Percentiles rank a stretch among this genome's conserved stretches.
These are phyloP conservation scores for Xylariomycetidae sp. DNA, from an alignment of 2,329 filamentous ascomycete genomes.

Conservation along the genomic window DNA sequence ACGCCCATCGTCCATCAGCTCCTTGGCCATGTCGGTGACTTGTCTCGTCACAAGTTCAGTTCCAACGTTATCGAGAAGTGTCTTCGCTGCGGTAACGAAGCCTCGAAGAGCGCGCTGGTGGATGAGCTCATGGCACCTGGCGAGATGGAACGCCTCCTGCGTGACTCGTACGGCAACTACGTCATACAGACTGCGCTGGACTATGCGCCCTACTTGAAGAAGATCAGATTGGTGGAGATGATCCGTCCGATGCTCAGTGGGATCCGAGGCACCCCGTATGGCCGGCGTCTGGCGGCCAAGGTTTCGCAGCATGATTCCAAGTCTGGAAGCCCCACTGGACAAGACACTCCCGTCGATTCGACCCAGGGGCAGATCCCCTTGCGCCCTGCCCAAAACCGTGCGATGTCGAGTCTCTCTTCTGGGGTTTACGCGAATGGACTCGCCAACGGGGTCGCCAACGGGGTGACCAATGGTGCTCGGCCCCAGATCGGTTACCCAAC, in stretches of 20 bases:
- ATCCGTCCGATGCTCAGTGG: constrained; percentile 79
- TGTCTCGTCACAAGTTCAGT: constrained; percentile 96
- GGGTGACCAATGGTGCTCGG: constrained; percentile 23
- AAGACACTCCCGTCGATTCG: constrained; percentile 46
- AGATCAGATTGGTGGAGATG: constrained; percentile 70
- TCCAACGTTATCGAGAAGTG: constrained; percentile 99
- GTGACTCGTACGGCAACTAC: constrained; percentile 94
- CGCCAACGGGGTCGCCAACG: too few species aligned
- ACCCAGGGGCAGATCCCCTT: constrained; percentile 49
- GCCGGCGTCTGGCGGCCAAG: constrained; percentile 88
- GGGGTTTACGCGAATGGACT: too few species aligned
- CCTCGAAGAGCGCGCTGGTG: constrained; percentile 74
- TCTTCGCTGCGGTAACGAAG: constrained; percentile 71
- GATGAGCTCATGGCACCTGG: constrained; percentile 68
- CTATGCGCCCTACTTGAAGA: constrained; percentile 67
- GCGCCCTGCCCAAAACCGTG: constrained; percentile 37
- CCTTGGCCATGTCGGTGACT: constrained; percentile 60
- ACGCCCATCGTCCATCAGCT: constrained; percentile 83
- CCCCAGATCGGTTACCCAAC: constrained; percentile 30
- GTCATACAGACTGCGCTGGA: constrained; percentile 95
- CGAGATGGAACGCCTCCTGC: constrained; percentile 82
- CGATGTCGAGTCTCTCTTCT: constrained; percentile 32
- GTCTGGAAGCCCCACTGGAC: constrained; percentile 40
- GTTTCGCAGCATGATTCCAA: constrained; percentile 55
- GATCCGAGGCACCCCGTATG: constrained; percentile 88